These are phyloP conservation scores for Aspergillus sp. DNA, from an alignment of 2,329 filamentous ascomycete genomes.

Conservation along the genomic window DNA sequence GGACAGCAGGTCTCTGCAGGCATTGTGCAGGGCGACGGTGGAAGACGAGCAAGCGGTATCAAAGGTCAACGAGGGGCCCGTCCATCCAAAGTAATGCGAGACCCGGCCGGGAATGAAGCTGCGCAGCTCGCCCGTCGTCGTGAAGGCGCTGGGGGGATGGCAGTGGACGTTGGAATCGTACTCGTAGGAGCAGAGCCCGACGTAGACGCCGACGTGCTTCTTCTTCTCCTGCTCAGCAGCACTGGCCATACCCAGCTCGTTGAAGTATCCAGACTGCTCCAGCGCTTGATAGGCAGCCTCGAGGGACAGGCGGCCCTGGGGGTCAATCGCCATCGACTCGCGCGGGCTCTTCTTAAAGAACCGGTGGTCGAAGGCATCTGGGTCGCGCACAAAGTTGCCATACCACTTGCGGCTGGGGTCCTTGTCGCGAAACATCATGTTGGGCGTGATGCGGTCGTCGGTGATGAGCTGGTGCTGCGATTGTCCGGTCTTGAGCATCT, in stretches of 20 bases:
- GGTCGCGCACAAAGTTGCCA: conserved; percentile 20
- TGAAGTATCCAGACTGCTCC: background rate
- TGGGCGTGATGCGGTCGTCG: conserved; percentile 23
- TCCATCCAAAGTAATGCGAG: background rate
- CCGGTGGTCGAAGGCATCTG: conserved; percentile 31
- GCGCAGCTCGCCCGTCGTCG: background rate
- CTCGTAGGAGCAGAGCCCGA: background rate
- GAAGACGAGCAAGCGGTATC: background rate
- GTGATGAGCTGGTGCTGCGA: conserved; percentile 33
- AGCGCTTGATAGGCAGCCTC: background rate
- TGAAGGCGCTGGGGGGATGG: background rate
- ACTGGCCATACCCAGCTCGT: background rate
- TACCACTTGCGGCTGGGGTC: conserved; percentile 16
- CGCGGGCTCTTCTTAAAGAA: conserved; percentile 27
- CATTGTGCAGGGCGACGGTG: background rate
- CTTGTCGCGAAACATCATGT: conserved; percentile 22
- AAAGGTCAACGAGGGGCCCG: background rate
- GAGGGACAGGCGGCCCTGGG: background rate
- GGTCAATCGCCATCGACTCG: background rate
- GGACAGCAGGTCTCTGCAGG: background rate
- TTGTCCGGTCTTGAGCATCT: conserved; percentile 27
- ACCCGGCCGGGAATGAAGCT: background rate
- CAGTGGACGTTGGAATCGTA: background rate
- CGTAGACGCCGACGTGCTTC: background rate
- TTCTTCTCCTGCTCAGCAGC: background rate